Evolutionary conservation across 2,329 filamentous ascomycete genomes (phyloP).

Genomic region (Plenodomus lindquistii): DNA sequence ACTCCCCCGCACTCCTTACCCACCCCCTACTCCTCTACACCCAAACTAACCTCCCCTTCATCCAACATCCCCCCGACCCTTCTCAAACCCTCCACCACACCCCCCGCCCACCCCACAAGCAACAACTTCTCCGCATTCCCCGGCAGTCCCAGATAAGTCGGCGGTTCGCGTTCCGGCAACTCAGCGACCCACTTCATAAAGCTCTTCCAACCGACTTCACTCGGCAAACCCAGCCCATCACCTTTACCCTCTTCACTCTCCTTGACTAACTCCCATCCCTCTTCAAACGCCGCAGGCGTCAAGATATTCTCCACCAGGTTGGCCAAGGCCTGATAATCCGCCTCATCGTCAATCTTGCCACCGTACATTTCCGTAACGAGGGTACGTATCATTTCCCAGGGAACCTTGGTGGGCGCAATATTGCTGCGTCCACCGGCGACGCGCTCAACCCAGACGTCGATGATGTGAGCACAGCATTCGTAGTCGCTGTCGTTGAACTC

Average conservation of each 20-base stretch:
- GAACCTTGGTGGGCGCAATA: constrained; percentile 88
- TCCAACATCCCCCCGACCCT: constrained; percentile 87
- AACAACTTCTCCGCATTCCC: constrained; percentile 96
- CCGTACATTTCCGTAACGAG: constrained; percentile 94
- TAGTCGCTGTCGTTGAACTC: constrained; percentile 99
- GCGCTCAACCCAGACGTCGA: constrained; percentile 89
- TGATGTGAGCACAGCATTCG: constrained; percentile 94
- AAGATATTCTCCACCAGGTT: constrained; percentile 77
- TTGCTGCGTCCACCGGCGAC: constrained; percentile 86
- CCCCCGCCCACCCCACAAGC: constrained; percentile 82
- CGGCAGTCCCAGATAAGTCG: constrained; percentile 89
- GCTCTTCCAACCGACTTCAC: constrained; percentile 78
- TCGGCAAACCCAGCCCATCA: constrained; percentile 72
- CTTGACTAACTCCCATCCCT: constrained; percentile 86
- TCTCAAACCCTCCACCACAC: constrained; percentile 81
- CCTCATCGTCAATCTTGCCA: constrained; percentile 93
- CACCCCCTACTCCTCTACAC: no score
- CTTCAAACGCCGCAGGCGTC: constrained; percentile 87
- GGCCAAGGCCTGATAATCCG: constrained; percentile 75
- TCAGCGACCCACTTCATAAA: constrained; percentile 91
- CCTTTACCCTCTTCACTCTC: constrained; percentile 57
- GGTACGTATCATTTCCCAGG: constrained; percentile 93
- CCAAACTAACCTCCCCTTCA: constrained; percentile 81
- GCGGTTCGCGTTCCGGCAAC: constrained; percentile 92
- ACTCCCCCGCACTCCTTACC: no score